Evolutionary conservation across 768 basidiomycete species (phyloP), one percentile per base, ranked within the genome.

Genomic region (Russula sp.): DNA sequence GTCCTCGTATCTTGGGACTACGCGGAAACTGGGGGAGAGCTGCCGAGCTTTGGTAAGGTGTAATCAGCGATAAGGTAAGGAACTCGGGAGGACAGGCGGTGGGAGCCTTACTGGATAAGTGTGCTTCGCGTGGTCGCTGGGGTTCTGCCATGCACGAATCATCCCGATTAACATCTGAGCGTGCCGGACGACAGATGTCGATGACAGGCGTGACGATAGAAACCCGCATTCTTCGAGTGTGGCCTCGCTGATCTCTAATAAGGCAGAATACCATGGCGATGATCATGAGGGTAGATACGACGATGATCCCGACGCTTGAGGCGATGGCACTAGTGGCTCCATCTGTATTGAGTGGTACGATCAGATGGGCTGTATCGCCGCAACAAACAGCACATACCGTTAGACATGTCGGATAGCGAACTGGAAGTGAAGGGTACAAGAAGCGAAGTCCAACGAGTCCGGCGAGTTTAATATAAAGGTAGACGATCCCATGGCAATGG

Each of bases 401-500:
- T 13, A 4, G 35, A 3, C 58, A 59, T 59, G 22, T 53, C 42
- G 22, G 18, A 16, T 10, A 46, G 38, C 16, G 32, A 35, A 6
- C 43, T 45, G 34, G 22, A 36, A 11, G 10, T 36, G 41, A 59
- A 41, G 16, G n/a, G 6, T 52, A 20, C 36, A 22, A 20, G 20
- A 20, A 51, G 32, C 10, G 9, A 11, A 18, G 16, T 11, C 34
- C 41, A 43, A 54, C 32, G 7, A 18, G 16, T 11, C 34, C 41
- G 36, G 48, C 32, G 7, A 34, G 25, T 38, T 25, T 14, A 46
- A 60, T 60, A 55, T 55, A 60, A 49, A 60, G 38, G 53, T 41
- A 25, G 16, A 16, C 13, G 36, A 34, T 14, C 48, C 48, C 2
- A 29, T 34, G 46, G 39, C 46, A 13, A 29, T 29, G 25, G 25